A percentile compares a stretch with the other conserved stretches of the same genome.
These are phyloP conservation scores for Dipteronia sinensis DNA, from an alignment of 345 rosid species.

Conservation along the genomic window DNA sequence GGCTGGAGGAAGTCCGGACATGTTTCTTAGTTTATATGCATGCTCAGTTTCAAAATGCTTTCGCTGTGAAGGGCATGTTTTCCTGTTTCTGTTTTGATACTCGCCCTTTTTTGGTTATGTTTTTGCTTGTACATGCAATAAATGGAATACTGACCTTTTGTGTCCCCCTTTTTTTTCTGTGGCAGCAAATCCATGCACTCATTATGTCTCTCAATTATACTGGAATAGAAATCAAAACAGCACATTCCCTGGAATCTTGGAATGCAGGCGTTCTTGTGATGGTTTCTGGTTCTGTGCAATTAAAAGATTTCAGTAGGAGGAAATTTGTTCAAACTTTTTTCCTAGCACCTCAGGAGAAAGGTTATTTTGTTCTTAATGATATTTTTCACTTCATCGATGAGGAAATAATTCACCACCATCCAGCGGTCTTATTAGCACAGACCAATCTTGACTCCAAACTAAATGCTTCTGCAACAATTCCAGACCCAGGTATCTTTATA, in stretches of 20 bases:
- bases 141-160: neutral
- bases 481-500: constrained; percentile 50
- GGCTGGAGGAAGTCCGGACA: neutral
- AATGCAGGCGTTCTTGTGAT: constrained; percentile 66
- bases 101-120: neutral
- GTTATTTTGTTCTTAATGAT: constrained; percentile 69
- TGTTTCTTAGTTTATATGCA: neutral
- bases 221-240: constrained; percentile 69
- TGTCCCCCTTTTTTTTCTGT: constrained; percentile 8
- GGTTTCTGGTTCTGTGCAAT: constrained; percentile 69
- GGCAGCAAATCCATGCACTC: constrained; percentile 66
- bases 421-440: constrained; percentile 49
- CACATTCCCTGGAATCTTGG: constrained; percentile 63
- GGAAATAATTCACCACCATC: constrained; percentile 53
- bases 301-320: constrained; percentile 51
- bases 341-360: constrained; percentile 78
- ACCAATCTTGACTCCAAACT: constrained; percentile 43
- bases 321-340: constrained; percentile 68
- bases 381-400: constrained; percentile 63
- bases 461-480: constrained; percentile 33
- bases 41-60: constrained; percentile 1
- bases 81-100: neutral
- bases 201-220: constrained; percentile 48
- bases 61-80: neutral
- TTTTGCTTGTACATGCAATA: neutral